These are phyloP conservation scores for Phyllostachys edulis DNA, from an alignment of 176 grass and related monocot species.

Conservation along the genomic window DNA sequence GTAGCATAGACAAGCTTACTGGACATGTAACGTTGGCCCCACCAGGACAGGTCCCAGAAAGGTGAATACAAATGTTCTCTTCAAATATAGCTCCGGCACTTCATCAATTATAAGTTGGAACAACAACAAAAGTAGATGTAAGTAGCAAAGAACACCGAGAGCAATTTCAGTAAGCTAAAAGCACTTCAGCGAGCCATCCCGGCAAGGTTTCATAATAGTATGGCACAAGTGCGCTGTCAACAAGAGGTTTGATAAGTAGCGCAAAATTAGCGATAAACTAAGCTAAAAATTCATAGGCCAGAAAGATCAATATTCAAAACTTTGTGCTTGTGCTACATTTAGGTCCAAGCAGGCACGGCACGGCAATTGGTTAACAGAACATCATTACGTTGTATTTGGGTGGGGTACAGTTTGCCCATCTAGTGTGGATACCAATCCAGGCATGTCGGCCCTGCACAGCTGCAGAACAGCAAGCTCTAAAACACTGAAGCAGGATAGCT, in stretches of 20 bases:
- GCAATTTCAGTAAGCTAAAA: background rate
- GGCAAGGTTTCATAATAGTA: background rate
- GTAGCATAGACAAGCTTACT: constrained; percentile 49
- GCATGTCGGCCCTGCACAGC: background rate
- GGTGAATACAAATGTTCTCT: constrained; percentile 83
- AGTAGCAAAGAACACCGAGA: background rate
- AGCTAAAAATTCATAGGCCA: background rate
- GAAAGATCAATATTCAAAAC: background rate
- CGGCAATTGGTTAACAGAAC: background rate
- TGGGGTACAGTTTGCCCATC: background rate
- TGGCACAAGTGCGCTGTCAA: background rate
- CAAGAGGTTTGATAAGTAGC: too few species aligned
- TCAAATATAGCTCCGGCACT: constrained; percentile 66
- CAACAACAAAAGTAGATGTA: constrained; percentile 10
- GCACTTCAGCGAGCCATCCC: background rate
- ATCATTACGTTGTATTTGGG: background rate
- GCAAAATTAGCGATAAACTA: background rate
- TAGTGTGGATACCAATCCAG: background rate
- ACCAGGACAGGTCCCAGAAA: constrained; percentile 77
- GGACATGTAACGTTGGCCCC: constrained; percentile 73
- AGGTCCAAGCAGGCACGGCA: background rate
- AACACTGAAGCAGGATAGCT: background rate
- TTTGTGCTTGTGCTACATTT: background rate
- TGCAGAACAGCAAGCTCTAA: too few species aligned
- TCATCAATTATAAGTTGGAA: constrained; percentile 66